phyloP scores from a whole-genome alignment of 371 early-diverging fungal species.

The Rhizopus sp. region DNA sequence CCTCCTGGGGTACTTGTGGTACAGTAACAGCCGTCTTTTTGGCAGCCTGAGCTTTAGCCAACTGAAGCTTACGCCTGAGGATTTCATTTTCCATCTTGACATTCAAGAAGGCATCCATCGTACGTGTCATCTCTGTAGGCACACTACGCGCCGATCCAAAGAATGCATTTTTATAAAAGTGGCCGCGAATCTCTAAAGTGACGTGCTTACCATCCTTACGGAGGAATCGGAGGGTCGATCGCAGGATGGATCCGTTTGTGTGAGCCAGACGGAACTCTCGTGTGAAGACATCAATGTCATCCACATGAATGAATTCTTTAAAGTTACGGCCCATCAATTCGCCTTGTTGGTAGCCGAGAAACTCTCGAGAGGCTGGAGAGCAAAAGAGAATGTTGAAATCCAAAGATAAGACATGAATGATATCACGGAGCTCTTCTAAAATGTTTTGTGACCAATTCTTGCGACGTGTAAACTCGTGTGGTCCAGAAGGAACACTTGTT shows the following conservation, averaged over 20 bases:
- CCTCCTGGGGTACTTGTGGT: conserved; percentile 2
- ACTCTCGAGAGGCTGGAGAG: conserved; percentile 45
- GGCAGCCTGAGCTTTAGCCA: not conserved
- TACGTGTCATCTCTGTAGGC: conserved; percentile 35
- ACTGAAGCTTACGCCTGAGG: conserved; percentile 26
- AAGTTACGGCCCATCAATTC: conserved; percentile 46
- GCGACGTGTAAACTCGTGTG: conserved; percentile 42
- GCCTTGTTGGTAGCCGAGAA: conserved; percentile 46
- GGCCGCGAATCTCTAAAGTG: conserved; percentile 41
- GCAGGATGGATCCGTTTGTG: not conserved
- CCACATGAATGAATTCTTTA: conserved; percentile 51
- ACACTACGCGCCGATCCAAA: conserved; percentile 43
- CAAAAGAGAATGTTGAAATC: conserved; percentile 45
- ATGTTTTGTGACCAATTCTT: conserved; percentile 51
- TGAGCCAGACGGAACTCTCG: conserved; percentile 29
- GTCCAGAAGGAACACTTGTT: not conserved
- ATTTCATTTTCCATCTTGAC: conserved; percentile 49
- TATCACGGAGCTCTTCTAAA: conserved; percentile 54
- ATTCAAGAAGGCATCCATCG: conserved; percentile 47
- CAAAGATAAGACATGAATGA: conserved; percentile 51
- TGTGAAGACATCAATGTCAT: conserved; percentile 47
- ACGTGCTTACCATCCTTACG: conserved; percentile 46
- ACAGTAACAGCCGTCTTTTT: conserved; percentile 2
- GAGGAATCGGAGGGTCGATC: conserved; percentile 33
- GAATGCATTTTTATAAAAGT: conserved; percentile 35